Evolutionary conservation across 2,329 filamentous ascomycete species (phyloP).

Genomic region (Cytospora chrysosperma): DNA sequence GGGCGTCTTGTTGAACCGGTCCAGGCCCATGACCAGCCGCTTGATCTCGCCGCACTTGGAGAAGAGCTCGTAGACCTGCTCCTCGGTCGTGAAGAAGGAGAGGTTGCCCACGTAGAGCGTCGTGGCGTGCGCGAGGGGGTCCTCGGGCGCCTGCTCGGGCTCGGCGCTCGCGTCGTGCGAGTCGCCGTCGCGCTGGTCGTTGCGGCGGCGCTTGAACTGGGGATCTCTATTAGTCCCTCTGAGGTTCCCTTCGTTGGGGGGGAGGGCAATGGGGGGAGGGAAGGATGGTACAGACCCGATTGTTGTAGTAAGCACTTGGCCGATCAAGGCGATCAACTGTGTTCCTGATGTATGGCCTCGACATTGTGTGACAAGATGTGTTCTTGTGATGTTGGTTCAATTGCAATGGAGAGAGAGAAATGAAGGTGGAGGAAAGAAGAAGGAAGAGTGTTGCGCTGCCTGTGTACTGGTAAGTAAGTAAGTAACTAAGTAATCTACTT

Average conservation of each 20-base stretch:
- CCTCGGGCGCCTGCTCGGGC: conserved; percentile 60
- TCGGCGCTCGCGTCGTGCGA: conserved; percentile 45
- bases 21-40: conserved; percentile 94
- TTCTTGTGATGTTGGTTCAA: conserved; percentile 2
- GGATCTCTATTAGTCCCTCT: conserved; percentile 26
- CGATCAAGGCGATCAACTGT: conserved; percentile 92
- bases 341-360: conserved; percentile 49
- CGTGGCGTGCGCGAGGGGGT: conserved; percentile 81
- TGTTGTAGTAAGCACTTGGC: conserved; percentile 89
- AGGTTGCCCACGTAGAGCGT: conserved; percentile 98
- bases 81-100: conserved; percentile 98
- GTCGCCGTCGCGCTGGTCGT: conserved; percentile 59
- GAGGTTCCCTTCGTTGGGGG: background rate
- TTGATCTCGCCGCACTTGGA: conserved; percentile 98
- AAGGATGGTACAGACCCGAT: conserved; percentile 54
- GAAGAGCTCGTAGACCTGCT: conserved; percentile 97
- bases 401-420: background rate
- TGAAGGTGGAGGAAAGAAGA: background rate
- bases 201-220: conserved; percentile 56
- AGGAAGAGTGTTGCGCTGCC: background rate
- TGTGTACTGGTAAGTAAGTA: too few relatives aligned
- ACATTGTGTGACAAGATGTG: conserved; percentile 38
- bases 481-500: too few relatives aligned
- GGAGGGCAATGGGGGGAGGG: conserved; percentile 20
- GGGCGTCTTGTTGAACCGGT: conserved; percentile 95